Evolutionary conservation across 371 early-diverging fungal genomes (phyloP), one percentile per base, ranked within the genome.

Genomic region (Mucor saturninus): DNA sequence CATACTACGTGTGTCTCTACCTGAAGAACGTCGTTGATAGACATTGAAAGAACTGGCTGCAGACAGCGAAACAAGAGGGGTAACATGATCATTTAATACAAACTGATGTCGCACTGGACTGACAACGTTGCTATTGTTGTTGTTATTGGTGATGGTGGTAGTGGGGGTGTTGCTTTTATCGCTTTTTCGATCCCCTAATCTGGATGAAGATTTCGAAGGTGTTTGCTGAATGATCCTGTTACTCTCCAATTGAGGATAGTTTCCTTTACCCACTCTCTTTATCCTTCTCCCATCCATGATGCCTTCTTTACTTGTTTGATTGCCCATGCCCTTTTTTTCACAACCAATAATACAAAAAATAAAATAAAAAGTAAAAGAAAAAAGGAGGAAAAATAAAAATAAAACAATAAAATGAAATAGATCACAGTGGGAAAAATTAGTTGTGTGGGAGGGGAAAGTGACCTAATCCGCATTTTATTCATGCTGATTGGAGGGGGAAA

Each of bases 231-330:
- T 46, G 13, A 58, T 35, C 35, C 59, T 37, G 35, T 37, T 58
- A 28, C 7, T 49, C 13, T 58, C 59, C 32, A 54, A 32, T 21
- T 53, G 43, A 13, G 42, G 53, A 2, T 45, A 29, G 37, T 37
- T 14, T 5, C 42, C 31, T 29, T 40, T 54, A 31, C 7, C 6
- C 53, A 42, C 42, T 8, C 40, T 38, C 50, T 48, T 46, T 43
- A 45, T 49, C 54, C 48, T 50, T 48, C 30, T 21, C 4, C 28
- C 42, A n/a, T 60, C 53, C 21, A 43, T 50, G n/a, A 46, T 49
- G 1, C 45, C 56, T 15, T 65, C 67, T 67, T 71, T 71, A 31
- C 67, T 71, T 15, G 59, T 56, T 49, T 60, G 64, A 38, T 63
- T 71, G 5, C 71, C 67, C 71, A 71, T 69, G 2, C 30, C 42